Conservation (phyloP, 2,329 filamentous ascomycete species). For the Arthrobotrys sphaeroides region DNA sequence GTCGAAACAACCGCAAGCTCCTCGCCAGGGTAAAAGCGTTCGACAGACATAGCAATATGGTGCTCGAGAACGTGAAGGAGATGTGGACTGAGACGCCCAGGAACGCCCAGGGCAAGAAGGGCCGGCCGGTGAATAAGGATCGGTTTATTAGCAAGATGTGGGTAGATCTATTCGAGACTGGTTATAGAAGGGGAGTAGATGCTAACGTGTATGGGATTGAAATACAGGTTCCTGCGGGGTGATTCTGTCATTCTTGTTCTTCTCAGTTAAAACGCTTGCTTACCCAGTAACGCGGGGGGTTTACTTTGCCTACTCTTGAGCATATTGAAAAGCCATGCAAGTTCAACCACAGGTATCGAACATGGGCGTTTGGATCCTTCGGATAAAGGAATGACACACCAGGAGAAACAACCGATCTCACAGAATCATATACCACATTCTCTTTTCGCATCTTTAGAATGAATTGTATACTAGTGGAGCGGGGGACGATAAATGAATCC, state of each 20-base stretch:
- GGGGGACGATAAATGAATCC: not conserved
- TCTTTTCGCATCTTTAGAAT: slow-evolving; percentile 16
- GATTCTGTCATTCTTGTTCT: slow-evolving; percentile 89
- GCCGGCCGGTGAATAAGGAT: slow-evolving; percentile 93
- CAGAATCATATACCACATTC: not conserved
- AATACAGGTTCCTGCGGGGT: slow-evolving; percentile 78
- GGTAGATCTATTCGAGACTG: slow-evolving; percentile 61
- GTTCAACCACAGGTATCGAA: slow-evolving; percentile 16
- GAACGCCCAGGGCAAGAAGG: slow-evolving; percentile 84
- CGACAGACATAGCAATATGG: slow-evolving; percentile 99
- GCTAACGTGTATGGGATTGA: not conserved
- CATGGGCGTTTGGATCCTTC: slow-evolving; percentile 44
- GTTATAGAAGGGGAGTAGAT: not conserved
- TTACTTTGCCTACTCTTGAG: not conserved
- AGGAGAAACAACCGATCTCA: not conserved
- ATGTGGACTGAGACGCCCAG: slow-evolving; percentile 98
- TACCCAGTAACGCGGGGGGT: not conserved
- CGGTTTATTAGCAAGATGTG: slow-evolving; percentile 98
- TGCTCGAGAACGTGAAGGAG: slow-evolving; percentile 95
- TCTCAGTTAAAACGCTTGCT: slow-evolving; percentile 70
- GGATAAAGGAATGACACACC: not conserved
- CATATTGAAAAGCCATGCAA: slow-evolving; percentile 27
- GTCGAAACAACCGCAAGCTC: slow-evolving; percentile 97
- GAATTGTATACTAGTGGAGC: slow-evolving; percentile 20
- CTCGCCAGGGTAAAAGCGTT: slow-evolving; percentile 98